Percentiles rank a stretch among this genome's conserved stretches.
Evolutionary conservation across 495 filamentous ascomycete species (phyloP).

Genomic region (Podospora pseudoanserina): DNA sequence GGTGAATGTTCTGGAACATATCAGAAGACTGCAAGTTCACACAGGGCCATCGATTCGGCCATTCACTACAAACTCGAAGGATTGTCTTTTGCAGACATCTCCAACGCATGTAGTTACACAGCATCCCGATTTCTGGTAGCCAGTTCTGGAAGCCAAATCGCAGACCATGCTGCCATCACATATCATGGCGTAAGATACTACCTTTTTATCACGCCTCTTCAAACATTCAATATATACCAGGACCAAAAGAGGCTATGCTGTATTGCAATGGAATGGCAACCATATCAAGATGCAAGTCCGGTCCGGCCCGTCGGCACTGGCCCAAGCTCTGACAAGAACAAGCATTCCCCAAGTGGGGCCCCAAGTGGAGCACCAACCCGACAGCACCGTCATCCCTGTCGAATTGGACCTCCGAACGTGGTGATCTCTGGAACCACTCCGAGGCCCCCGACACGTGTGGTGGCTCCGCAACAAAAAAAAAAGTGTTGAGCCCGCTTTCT

Average conservation of each 20-base stretch:
- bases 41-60: too few relatives aligned
- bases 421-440: background rate
- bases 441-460: conserved; percentile 1
- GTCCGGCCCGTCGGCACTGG: background rate
- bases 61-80: too few relatives aligned
- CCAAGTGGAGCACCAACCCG: background rate
- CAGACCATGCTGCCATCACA: background rate
- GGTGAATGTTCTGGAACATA: too few relatives aligned
- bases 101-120: background rate
- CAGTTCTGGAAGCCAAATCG: background rate
- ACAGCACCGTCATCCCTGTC: background rate
- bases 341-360: background rate
- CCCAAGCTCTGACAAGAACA: background rate
- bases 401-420: background rate
- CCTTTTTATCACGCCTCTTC: too few relatives aligned
- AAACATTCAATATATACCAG: too few relatives aligned
- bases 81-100: too few relatives aligned
- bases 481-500: background rate
- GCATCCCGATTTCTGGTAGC: background rate
- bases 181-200: background rate
- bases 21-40: too few relatives aligned
- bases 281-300: background rate
- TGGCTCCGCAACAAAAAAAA: background rate
- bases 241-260: too few relatives aligned
- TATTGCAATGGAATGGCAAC: too few relatives aligned